These are phyloP conservation scores for Paracamarosporium sp. DNA, from an alignment of 2,329 filamentous ascomycete genomes.

Conservation along the genomic window DNA sequence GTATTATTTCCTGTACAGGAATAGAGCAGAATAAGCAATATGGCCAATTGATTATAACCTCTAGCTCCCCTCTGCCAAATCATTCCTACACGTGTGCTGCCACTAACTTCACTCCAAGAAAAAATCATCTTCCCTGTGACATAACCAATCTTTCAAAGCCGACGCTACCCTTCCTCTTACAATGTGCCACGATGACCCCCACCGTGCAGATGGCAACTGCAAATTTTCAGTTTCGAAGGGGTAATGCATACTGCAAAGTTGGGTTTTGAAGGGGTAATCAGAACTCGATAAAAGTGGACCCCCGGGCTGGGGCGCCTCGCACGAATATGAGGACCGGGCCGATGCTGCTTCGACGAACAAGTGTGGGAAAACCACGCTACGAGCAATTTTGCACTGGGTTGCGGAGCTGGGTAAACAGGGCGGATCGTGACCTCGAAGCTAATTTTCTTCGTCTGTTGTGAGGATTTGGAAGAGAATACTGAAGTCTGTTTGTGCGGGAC, in stretches of 20 bases:
- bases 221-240: constrained; percentile 48
- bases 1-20: neutral
- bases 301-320: neutral
- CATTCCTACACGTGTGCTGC: constrained; percentile 11
- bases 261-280: constrained; percentile 41
- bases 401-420: neutral
- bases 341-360: neutral
- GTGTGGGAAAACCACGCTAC: constrained; percentile 2
- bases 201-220: neutral
- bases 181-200: constrained; percentile 5
- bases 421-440: too few relatives aligned
- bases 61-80: neutral
- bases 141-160: constrained; percentile 21
- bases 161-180: constrained; percentile 22
- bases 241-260: constrained; percentile 31
- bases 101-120: neutral
- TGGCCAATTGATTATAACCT: neutral
- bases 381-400: neutral
- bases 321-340: constrained; percentile 6
- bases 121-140: constrained; percentile 10
- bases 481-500: neutral
- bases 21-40: neutral
- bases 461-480: neutral
- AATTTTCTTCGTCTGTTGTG: neutral
- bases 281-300: constrained; percentile 17